Base-by-base conservation (phyloP, 2,329 filamentous ascomycete genomes). In the Lachnellula subtilissima region DNA sequence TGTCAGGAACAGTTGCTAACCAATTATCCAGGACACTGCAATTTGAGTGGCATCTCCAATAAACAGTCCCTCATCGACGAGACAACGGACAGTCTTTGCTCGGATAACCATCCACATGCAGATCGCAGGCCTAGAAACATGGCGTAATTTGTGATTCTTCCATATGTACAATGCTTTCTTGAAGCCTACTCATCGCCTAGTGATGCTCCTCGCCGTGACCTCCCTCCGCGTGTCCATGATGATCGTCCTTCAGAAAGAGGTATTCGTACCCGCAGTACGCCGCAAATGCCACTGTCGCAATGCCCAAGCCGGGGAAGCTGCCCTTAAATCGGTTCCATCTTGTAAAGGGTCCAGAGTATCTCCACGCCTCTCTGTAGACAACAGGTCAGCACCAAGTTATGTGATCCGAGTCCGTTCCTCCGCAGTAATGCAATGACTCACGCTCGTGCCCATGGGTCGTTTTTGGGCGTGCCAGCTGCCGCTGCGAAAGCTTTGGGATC, bases 341-440 rank as follows among this genome's bases (percentile, higher is more conserved):
- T 64, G 86, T 87, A 79, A 97, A 97, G 53, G 84, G 86, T 61
- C 93, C 94, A 37, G 82, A 86, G 79, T 96, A 97, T 75, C 94
- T 84, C 94, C 94, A 99, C 71, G 89, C 83, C 79, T 99, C 94
- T 71, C 94, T 99, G 72, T 62, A 78, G 94, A 91, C 71, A 91
- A 62, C n/a, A 39, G 57, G 54, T 61, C 47, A 65, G 57, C 40
- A 56, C 17, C 22, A 22, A n/a, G 9, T 28, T 48, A 48, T 43
- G 4, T n/a, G 22, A 45, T 22, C 17, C 19, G 11, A 19, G 5
- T n/a, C 19, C n/a, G 5, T 11, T n/a, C 22, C 14, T 43, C 22
- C 12, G 40, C 25, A 37, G 37, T 17, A 45, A 14, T 37, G 22
- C 17, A 17, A 15, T 11, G 57, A 82, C 83, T 73, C 62, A 87